phyloP scores from a whole-genome alignment of 148 eudicot genomes.

The Diospyros kaki region DNA sequence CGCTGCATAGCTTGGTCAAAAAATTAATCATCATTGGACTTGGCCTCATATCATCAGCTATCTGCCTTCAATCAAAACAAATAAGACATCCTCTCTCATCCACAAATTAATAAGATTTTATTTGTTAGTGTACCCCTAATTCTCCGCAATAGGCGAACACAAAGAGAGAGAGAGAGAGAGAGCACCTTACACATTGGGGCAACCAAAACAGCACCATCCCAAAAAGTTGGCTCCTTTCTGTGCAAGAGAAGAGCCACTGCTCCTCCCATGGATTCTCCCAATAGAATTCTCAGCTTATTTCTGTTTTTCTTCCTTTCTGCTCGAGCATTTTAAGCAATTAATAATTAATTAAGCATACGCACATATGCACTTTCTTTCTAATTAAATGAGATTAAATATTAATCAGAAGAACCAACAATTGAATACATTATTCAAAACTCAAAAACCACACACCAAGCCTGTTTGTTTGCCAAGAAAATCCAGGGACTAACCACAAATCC shows the following conservation, averaged over 20 bases:
- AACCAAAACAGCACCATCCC: slow-evolving; percentile 86
- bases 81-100: too few relatives aligned
- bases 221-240: slow-evolving; percentile 62
- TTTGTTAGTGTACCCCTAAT: too few relatives aligned
- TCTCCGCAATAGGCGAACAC: neutral
- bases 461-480: too few relatives aligned
- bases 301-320: slow-evolving; percentile 62
- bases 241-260: slow-evolving; percentile 65
- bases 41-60: slow-evolving; percentile 70
- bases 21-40: slow-evolving; percentile 37
- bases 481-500: slow-evolving; percentile 49
- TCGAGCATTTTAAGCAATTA: neutral
- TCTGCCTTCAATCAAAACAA: slow-evolving; percentile 28
- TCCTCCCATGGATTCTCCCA: slow-evolving; percentile 99
- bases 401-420: too few relatives aligned
- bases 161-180: neutral
- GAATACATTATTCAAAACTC: too few relatives aligned
- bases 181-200: slow-evolving; percentile 95
- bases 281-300: slow-evolving; percentile 43
- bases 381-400: too few relatives aligned
- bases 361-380: too few relatives aligned
- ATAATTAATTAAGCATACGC: neutral
- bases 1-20: slow-evolving; percentile 33
- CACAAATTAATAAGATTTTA: too few relatives aligned
- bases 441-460: too few relatives aligned